Evolutionary conservation across 225 moss, liverwort and hornwort genomes (phyloP), one percentile per base, ranked within the genome.

Genomic region (Polytrichum formosum): DNA sequence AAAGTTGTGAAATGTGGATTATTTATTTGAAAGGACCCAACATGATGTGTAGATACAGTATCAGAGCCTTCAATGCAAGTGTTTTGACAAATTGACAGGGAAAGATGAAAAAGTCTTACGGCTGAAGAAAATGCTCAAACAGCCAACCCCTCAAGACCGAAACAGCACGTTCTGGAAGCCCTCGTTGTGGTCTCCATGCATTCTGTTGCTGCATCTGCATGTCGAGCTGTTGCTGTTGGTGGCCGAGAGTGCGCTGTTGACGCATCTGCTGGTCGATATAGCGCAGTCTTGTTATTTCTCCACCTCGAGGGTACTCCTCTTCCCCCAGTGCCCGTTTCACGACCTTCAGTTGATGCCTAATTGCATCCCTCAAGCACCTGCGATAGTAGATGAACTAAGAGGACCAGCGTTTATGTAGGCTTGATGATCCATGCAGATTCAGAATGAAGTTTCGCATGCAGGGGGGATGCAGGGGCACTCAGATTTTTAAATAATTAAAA

Each of bases 131-230:
- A 84, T 96, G 91, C 70, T 86, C 90, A 70, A 93, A 93, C 13
- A 96, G 81, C 96, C 96, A 96, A 58, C 87, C 82, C 72, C 93
- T 81, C 74, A 96, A 70, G 26, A 96, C 80, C 3, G 85, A 80
- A 61, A 93, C 93, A 1, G 95, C 90, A 73, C 88, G 84, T 72
- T 95, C 95, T 5, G 95, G 95, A 30, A 96, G 91, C 10, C 93
- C 96, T 82, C 93, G 69, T 67, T 96, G 96, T 9, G 93, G 96
- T 72, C 95, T 75, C 95, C 95, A 95, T 5, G 91, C 87, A 64
- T 93, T 87, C 58, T 93, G 91, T 23, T 58, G 58, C 58, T 58
- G 58, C 26, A 88, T 90, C 61, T 90, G 84, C 84, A 90, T 83
- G 8, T 91, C 90, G 54, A 93, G 62, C 31, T 93, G 91, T 46